Evolutionary conservation across 495 filamentous ascomycete genomes (phyloP), one percentile per base, ranked within the genome.

Genomic region (Pyrenula aspistea): DNA sequence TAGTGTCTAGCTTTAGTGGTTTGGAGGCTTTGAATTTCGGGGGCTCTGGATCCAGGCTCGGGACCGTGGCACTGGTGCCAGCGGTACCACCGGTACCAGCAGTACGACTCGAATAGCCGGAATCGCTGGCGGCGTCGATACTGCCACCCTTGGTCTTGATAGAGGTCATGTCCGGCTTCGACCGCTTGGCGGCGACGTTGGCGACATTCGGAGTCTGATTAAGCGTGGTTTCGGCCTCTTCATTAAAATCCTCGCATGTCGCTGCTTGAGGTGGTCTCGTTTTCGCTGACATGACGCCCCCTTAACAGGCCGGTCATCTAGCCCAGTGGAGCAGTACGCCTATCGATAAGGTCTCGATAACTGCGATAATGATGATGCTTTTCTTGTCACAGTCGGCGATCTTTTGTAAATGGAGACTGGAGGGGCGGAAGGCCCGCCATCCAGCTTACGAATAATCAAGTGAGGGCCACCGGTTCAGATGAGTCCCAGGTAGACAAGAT

Each of bases 31-130:
- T 72, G 60, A 68, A 69, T 66, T 71, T 76, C 59, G 69, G 72
- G 57, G 73, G 70, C 25, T 67, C 74, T 59, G 79, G 79, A 71
- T 78, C 74, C 69, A 76, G 74, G 67, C 74, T 79, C 65, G 71
- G 72, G 59, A 68, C 70, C 24, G 80, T 80, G 61, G 79, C 77
- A 42, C 31, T 15, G 15, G 31, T 42, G 4, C 31, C 31, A 15
- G 8, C 31, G 15, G 31, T 42, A 8, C 31, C 31, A 15, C 31
- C 31, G 31, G 31, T 42, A 42, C 31, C 31, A 57, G 73, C 71
- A 59, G 78, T 84, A 67, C 77, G 82, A 74, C 76, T 83, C 59
- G 81, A 84, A 73, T 83, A 84, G 55, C 81, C 82, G 49, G 80
- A 83, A 67, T 85, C 82, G 68, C 78, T 83, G 56, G 72, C 72